phyloP scores from a whole-genome alignment of 257 asterid species.

The Solanum lycopersicoides region DNA sequence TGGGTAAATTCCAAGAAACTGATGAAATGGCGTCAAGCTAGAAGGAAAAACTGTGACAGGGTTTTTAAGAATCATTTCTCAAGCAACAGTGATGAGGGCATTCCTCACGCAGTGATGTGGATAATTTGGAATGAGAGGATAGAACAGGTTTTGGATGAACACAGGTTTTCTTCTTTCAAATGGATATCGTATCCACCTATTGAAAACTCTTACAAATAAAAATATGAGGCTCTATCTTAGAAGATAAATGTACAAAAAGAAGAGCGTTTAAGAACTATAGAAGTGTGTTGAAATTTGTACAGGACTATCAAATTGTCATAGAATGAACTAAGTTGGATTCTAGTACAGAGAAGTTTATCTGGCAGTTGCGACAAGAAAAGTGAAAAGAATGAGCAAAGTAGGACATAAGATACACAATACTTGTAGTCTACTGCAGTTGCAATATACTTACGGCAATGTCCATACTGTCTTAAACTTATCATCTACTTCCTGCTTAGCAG shows the following conservation, averaged over 20 bases:
- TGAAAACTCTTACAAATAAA: not conserved
- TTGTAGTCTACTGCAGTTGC: not conserved
- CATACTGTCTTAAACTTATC: constrained; percentile 49
- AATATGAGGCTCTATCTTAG: not conserved
- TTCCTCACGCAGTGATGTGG: not conserved
- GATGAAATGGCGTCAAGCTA: not conserved
- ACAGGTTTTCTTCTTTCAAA: not conserved
- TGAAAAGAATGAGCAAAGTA: not conserved
- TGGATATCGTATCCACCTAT: not conserved
- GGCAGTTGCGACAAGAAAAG: not conserved
- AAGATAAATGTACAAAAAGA: not conserved
- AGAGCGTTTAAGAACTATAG: not conserved
- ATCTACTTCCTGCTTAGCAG: constrained; percentile 18
- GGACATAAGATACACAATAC: not conserved
- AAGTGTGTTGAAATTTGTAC: not conserved
- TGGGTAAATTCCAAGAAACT: not conserved
- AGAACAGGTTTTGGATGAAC: not conserved
- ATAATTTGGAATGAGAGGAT: not conserved
- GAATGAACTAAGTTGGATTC: not conserved
- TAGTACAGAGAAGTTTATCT: not conserved
- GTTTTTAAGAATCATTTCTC: not conserved
- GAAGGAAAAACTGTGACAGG: not conserved
- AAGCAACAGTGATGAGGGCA: not conserved
- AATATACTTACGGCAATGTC: constrained; percentile 72
- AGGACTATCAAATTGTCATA: not conserved